Conservation (phyloP, 2,329 filamentous ascomycete species). For the Alternaria consortialis region DNA sequence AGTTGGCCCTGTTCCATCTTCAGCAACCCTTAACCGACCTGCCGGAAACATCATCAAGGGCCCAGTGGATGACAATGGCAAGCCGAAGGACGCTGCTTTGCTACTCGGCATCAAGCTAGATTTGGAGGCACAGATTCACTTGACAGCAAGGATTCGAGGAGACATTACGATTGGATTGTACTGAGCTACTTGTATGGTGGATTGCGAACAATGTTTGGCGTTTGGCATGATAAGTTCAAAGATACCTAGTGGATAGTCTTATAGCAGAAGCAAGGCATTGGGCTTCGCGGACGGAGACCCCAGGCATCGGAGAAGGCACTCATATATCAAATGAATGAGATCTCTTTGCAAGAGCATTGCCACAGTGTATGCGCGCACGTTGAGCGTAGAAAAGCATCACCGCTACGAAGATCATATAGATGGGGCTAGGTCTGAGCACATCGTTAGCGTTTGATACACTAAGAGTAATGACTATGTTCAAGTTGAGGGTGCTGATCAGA, state of each 20-base stretch:
- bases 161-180: constrained; percentile 69
- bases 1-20: constrained; percentile 48
- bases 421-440: not conserved
- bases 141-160: constrained; percentile 68
- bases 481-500: constrained; percentile 37
- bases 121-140: constrained; percentile 69
- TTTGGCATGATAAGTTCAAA: not conserved
- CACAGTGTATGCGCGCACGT: not conserved
- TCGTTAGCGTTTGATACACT: constrained; percentile 16
- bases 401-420: not conserved
- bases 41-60: constrained; percentile 62
- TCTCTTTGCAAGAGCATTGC: not conserved
- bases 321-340: not conserved
- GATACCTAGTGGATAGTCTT: not conserved
- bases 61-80: constrained; percentile 65
- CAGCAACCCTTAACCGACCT: constrained; percentile 52
- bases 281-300: not conserved
- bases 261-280: not conserved
- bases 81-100: constrained; percentile 66
- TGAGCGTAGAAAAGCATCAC: not conserved
- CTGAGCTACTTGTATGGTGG: constrained; percentile 42
- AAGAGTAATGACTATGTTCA: not conserved
- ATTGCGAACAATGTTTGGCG: not conserved
- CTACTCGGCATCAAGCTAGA: constrained; percentile 71
- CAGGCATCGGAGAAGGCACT: not conserved